Base-by-base conservation (phyloP, 1,284 basidiomycete genomes). In the Ganoderma boninense region DNA sequence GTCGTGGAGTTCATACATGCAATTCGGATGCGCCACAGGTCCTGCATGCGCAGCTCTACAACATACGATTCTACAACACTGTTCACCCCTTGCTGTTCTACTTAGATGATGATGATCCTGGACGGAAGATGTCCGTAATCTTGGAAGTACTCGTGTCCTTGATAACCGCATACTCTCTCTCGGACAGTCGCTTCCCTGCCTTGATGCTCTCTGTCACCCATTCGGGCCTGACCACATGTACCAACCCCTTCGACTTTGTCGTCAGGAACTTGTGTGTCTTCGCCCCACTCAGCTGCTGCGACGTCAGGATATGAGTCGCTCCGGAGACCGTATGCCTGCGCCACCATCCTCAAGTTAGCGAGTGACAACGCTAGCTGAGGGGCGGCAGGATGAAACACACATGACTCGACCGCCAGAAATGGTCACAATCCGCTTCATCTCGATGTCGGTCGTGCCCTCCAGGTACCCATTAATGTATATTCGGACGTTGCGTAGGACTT, bases 241-340 rank as follows among this genome's bases (percentile, higher is more conserved):
- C 81, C 57, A 82, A 82, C 62, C 78, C 83, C 71, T 82, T 82
- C 26, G 81, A 80, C 74, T 87, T 89, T 32, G 81, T 79, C 44
- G 84, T 87, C 64, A 93, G 78, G 63, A 90, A 73, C 76, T 84
- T 88, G 69, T 92, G 87, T 2, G 86, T 90, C 79, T 93, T 93
- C 18, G 87, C 86, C 16, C 85, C 90, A 76, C 84, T 92, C 70
- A 93, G 81, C 70, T 85, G 86, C 73, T 88, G 88, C 13, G 92
- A 93, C 11, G 92, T 92, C 52, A 94, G 73, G 64, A 94, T 89
- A 77, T 94, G 92, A 20, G 92, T 93, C 61, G 90, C 90, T 26
- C 84, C 84, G 8, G 89, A 88, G 16, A 88, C 81, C 26, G 83
- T 84, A 62, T 80, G 77, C 72, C 91, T 92, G 74, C 40, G 5